A percentile compares a stretch with the other conserved stretches of the same genome.
These are phyloP conservation scores for Fusarium sp. DNA, from an alignment of 2,329 filamentous ascomycete species.

Conservation along the genomic window DNA sequence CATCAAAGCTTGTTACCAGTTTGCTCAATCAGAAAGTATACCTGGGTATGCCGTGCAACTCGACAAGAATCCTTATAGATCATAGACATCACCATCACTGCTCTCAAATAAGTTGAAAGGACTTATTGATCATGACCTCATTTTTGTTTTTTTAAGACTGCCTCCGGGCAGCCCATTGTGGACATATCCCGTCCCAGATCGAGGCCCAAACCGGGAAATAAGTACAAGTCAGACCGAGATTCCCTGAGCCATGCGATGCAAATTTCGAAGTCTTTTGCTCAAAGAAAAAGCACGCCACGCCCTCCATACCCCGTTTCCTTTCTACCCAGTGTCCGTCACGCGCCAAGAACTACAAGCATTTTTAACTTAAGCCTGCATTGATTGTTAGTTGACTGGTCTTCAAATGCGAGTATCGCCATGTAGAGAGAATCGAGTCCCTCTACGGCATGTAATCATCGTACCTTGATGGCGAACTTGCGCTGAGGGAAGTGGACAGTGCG, in stretches of 20 bases:
- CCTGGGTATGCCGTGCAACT: not conserved
- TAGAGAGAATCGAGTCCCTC: not conserved
- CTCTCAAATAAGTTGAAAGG: conserved; percentile 6
- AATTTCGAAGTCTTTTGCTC: conserved; percentile 51
- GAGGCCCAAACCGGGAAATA: conserved; percentile 55
- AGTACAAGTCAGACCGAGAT: conserved; percentile 56
- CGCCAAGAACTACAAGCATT: conserved; percentile 46
- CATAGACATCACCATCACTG: conserved; percentile 1
- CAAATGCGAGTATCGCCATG: not conserved
- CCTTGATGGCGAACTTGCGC: conserved; percentile 99
- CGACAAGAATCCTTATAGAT: not conserved
- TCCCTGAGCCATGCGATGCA: conserved; percentile 56
- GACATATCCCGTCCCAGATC: conserved; percentile 53
- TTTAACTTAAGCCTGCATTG: conserved; percentile 48
- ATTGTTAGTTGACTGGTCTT: conserved; percentile 32
- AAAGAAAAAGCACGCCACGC: conserved; percentile 56
- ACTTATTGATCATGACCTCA: conserved; percentile 55
- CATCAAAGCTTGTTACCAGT: not conserved
- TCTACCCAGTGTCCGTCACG: conserved; percentile 52
- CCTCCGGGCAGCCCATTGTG: conserved; percentile 51
- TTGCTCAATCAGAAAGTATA: not conserved
- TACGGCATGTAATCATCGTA: conserved; percentile 54
- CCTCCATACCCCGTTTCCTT: conserved; percentile 52
- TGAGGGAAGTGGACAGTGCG: conserved; percentile 95
- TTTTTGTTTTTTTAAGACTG: conserved; percentile 53